Evolutionary conservation across 2,329 filamentous ascomycete genomes (phyloP).

Genomic region (Cordyceps militaris): DNA sequence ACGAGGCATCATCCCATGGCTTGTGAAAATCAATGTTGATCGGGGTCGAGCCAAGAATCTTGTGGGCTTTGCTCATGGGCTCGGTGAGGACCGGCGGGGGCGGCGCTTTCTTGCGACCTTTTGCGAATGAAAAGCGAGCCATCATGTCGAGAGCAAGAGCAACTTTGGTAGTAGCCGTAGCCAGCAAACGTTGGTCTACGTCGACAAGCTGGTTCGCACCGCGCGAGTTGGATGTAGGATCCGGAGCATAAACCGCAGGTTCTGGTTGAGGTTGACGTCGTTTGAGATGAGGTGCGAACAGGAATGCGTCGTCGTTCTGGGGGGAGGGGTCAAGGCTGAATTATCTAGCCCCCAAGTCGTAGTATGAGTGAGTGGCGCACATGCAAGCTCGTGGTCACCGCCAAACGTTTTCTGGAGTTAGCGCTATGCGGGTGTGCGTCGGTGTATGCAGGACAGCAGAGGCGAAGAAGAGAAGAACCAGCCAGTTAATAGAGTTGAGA

Average conservation of each 20-base stretch:
- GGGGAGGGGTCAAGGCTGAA: conserved; percentile 11
- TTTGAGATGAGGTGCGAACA: neutral
- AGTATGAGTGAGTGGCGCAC: conserved; percentile 6
- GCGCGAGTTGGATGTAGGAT: neutral
- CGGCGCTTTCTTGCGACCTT: conserved; percentile 38
- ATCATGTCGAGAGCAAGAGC: conserved; percentile 20
- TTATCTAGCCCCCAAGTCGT: neutral
- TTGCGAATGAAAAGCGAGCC: conserved; percentile 42
- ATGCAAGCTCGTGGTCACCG: neutral
- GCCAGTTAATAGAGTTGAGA: neutral
- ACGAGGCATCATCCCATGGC: conserved; percentile 38
- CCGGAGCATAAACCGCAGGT: neutral
- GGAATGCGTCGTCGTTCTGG: neutral
- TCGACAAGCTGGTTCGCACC: neutral
- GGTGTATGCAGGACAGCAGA: neutral
- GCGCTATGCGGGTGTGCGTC: conserved; percentile 1
- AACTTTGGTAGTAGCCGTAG: neutral
- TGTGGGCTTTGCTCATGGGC: conserved; percentile 44
- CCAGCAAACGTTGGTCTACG: neutral
- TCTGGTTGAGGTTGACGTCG: neutral
- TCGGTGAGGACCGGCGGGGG: conserved; percentile 25
- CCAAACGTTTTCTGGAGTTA: neutral
- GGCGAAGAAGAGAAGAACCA: neutral
- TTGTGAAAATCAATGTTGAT: conserved; percentile 35
- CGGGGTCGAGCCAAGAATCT: conserved; percentile 40